These are phyloP conservation scores for Aegilops tauschii DNA, from an alignment of 176 grass and related monocot species.

Conservation along the genomic window DNA sequence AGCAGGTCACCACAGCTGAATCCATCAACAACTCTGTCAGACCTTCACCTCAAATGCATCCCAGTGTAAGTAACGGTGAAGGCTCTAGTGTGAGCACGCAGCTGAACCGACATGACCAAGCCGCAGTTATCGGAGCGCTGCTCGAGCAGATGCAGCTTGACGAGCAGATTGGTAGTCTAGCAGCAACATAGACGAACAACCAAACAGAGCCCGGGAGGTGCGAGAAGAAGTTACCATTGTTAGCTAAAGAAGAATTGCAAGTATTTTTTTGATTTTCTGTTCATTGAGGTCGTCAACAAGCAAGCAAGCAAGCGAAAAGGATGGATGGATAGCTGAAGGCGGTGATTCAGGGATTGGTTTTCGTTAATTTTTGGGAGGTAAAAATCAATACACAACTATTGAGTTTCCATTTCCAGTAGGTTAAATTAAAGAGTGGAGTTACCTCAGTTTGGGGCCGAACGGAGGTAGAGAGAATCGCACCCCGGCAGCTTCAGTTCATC, in stretches of 20 bases:
- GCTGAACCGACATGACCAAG: constrained; percentile 48
- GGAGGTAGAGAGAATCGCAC: constrained; percentile 55
- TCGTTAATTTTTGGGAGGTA: constrained; percentile 61
- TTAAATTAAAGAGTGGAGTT: constrained; percentile 37
- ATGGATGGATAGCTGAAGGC: constrained; percentile 54
- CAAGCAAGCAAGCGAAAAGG: too few species aligned
- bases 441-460: constrained; percentile 36
- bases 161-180: constrained; percentile 60
- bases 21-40: constrained; percentile 39
- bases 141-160: constrained; percentile 80
- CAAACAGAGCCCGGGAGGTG: background rate
- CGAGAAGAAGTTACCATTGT: constrained; percentile 21
- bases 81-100: constrained; percentile 22
- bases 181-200: constrained; percentile 39
- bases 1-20: constrained; percentile 34
- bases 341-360: constrained; percentile 73
- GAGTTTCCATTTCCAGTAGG: constrained; percentile 57
- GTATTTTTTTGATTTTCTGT: constrained; percentile 38
- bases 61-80: constrained; percentile 19
- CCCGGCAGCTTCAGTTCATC: constrained; percentile 55
- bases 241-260: constrained; percentile 38
- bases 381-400: constrained; percentile 51
- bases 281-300: constrained; percentile 36
- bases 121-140: constrained; percentile 51
- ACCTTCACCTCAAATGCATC: constrained; percentile 23